Percentiles rank a stretch among this genome's conserved stretches.
Evolutionary conservation across 257 asterid genomes (phyloP).

Genomic region (Oldenlandia corymbosa): DNA sequence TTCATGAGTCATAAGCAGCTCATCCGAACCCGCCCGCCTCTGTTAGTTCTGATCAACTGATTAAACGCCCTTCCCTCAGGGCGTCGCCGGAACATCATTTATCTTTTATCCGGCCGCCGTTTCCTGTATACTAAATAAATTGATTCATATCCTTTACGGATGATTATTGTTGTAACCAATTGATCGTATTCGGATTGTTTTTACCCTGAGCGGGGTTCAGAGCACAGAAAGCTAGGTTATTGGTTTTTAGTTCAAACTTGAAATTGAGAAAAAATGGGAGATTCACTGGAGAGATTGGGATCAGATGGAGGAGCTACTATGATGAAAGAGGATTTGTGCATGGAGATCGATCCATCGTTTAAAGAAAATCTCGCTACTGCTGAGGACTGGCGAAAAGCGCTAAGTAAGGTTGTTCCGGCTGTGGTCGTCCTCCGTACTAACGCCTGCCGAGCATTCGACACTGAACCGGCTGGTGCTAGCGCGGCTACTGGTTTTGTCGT

Average conservation of each 20-base stretch:
- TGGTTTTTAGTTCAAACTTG: not conserved
- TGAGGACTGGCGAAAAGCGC: slow-evolving; percentile 91
- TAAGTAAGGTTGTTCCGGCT: slow-evolving; percentile 82
- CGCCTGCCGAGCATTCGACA: slow-evolving; percentile 91
- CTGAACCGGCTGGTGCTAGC: slow-evolving; percentile 90
- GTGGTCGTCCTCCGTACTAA: slow-evolving; percentile 95
- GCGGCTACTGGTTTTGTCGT: slow-evolving; percentile 92
- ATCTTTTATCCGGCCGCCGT: no score
- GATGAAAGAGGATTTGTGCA: slow-evolving; percentile 75
- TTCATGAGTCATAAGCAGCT: no score
- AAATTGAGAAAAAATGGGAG: slow-evolving; percentile 17
- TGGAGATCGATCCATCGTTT: slow-evolving; percentile 90
- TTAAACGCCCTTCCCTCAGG: no score
- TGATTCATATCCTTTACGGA: no score
- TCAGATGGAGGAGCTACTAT: slow-evolving; percentile 60
- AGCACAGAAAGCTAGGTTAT: not conserved
- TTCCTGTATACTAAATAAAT: no score
- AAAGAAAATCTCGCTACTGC: slow-evolving; percentile 67
- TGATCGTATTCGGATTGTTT: not conserved
- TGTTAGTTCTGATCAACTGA: no score
- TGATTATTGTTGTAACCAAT: no score
- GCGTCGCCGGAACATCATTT: no score
- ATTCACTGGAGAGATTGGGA: slow-evolving; percentile 58
- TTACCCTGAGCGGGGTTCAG: not conserved
- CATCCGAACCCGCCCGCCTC: no score